Base-by-base conservation (phyloP, 495 filamentous ascomycete genomes). In the Penicillium flavigenum region DNA sequence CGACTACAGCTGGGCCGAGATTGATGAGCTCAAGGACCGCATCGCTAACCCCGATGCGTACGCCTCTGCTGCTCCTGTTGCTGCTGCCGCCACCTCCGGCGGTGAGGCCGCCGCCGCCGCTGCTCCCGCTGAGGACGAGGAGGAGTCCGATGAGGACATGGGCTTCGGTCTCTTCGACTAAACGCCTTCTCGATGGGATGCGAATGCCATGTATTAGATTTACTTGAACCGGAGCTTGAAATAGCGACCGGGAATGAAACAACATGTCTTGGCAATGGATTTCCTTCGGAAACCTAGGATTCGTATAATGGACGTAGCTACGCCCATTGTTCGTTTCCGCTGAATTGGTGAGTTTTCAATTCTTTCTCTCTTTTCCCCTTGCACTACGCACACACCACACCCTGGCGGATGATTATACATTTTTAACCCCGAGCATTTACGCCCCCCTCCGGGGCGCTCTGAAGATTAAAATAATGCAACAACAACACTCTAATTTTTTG, bases 11-110 rank as follows among this genome's bases (percentile, higher is more conserved):
- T 99, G 93, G 94, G 86, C 91, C 61, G 90, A 89, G 74, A 97
- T 99, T 76, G 88, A 91, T 64, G 83, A 94, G 76, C 88, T 98
- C 77, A 98, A 97, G 87, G 95, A 98, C 78, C 89, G 94, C 69
- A 96, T 98, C 71, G 90, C 90, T 77, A 98, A 98, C 83, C 94
- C 94, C 59, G 94, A 97, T 52, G 91, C 90, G 41, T 98, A 96
- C 72, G 92, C 90, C 62, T 67, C 88, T 52, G 77, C 91, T 70
- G 92, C 86, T 62, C 91, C 91, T 31, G 83, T 73, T 52, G 77
- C 77, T 47, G 78, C 83, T 47, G 73, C 77, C 32, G 65, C 70
- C 39, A 70, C 76, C 48, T 69, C 74, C 44, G 72, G 71, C 56
- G 79, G 76, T 36, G 81, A 73, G 41, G 81, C 78, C 32, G 73